phyloP scores from a whole-genome alignment of 1,139 yeast species.

The Diutina mesorugosa region DNA sequence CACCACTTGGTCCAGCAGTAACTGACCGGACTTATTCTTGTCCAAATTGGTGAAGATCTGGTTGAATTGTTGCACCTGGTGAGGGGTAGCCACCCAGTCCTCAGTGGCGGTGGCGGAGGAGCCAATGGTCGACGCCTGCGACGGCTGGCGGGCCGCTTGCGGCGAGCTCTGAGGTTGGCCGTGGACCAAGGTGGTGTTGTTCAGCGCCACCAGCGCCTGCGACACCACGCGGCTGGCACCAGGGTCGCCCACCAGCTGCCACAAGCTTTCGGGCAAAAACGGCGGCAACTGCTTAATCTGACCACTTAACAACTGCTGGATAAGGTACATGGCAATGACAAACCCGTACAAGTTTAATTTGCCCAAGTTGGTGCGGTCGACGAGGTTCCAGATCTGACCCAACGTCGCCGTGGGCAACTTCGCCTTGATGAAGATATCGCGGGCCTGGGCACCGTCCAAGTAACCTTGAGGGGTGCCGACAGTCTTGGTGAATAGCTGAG shows the following conservation, averaged over 20 bases:
- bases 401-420: constrained; percentile 61
- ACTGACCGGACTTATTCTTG: constrained; percentile 43
- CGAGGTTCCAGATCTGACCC: constrained; percentile 83
- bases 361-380: constrained; percentile 68
- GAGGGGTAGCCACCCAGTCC: constrained; percentile 60
- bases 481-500: constrained; percentile 63
- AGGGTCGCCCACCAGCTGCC: constrained; percentile 37
- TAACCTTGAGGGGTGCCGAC: constrained; percentile 38
- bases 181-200: constrained; percentile 28
- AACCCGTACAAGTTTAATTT: constrained; percentile 62
- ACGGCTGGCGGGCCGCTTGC: background rate
- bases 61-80: constrained; percentile 69
- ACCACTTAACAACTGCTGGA: constrained; percentile 71
- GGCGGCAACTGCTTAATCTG: constrained; percentile 56
- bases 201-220: constrained; percentile 39
- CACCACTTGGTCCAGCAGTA: constrained; percentile 75
- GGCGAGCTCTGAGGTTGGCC: constrained; percentile 6
- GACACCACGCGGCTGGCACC: constrained; percentile 21
- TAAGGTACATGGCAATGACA: constrained; percentile 88
- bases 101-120: constrained; percentile 4
- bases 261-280: constrained; percentile 49
- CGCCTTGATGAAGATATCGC: constrained; percentile 79
- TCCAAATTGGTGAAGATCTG: constrained; percentile 69
- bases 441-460: constrained; percentile 66
- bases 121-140: background rate